phyloP scores from a whole-genome alignment of 2,329 filamentous ascomycete genomes.

The Phialophora expanda region DNA sequence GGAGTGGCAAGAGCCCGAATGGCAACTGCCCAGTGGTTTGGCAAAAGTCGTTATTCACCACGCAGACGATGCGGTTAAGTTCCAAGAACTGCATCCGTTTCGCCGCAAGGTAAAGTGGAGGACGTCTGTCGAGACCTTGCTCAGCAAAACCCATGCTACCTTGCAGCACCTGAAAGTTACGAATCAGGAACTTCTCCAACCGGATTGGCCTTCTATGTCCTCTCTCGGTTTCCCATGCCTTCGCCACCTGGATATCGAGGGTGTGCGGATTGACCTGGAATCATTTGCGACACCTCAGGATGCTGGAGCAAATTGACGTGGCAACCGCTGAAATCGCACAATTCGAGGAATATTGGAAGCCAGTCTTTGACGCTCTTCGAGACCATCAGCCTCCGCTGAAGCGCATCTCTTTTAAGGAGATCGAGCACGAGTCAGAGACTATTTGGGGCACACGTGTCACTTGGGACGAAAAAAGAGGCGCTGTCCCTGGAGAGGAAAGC shows the following conservation, averaged over 20 bases:
- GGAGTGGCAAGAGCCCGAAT: neutral
- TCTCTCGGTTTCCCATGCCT: neutral
- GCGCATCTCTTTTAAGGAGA: neutral
- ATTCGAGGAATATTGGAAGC: neutral
- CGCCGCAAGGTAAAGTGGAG: neutral
- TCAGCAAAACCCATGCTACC: neutral
- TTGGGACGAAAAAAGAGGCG: neutral
- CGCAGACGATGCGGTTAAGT: neutral
- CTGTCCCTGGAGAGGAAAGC: neutral
- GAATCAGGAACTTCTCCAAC: too few species aligned
- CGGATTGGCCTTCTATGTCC: neutral
- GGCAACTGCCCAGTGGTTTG: neutral
- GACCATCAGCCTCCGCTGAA: neutral
- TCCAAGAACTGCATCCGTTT: neutral
- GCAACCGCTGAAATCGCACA: neutral
- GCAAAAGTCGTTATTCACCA: neutral
- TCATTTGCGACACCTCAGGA: neutral
- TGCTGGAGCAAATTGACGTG: neutral
- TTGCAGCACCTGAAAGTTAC: neutral
- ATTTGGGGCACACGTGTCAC: neutral
- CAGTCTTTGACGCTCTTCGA: constrained; percentile 3
- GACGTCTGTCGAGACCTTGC: neutral
- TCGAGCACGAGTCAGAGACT: neutral
- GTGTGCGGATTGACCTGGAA: neutral
- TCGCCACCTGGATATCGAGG: neutral